These are phyloP conservation scores for Geranium brycei DNA, from an alignment of 345 rosid genomes.

Conservation along the genomic window DNA sequence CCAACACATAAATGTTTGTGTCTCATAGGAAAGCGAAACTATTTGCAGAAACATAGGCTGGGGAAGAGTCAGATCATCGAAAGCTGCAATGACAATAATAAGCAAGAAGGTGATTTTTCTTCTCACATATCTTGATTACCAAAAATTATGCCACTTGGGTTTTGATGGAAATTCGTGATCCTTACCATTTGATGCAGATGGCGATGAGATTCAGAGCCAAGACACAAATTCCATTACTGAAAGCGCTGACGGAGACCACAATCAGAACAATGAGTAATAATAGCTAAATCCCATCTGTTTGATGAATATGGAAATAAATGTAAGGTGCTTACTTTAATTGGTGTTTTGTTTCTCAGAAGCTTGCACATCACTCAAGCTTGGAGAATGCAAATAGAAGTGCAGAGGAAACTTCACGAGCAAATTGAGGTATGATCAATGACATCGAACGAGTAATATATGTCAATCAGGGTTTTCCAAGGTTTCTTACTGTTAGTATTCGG, in stretches of 20 bases:
- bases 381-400: slow-evolving; percentile 87
- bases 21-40: neutral
- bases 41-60: slow-evolving; percentile 69
- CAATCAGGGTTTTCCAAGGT: neutral
- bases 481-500: too few species aligned
- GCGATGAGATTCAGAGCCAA: slow-evolving; percentile 30
- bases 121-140: neutral
- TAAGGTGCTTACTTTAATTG: slow-evolving; percentile 2
- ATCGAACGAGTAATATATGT: neutral
- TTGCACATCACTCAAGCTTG: slow-evolving; percentile 69
- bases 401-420: slow-evolving; percentile 83
- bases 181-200: slow-evolving; percentile 24
- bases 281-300: slow-evolving; percentile 11
- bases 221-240: slow-evolving; percentile 15
- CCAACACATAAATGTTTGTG: slow-evolving; percentile 4
- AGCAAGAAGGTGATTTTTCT: slow-evolving; percentile 20
- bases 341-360: slow-evolving; percentile 35
- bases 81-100: slow-evolving; percentile 20
- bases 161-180: neutral
- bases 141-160: neutral
- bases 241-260: slow-evolving; percentile 22
- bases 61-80: slow-evolving; percentile 59
- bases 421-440: slow-evolving; percentile 47
- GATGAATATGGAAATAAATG: slow-evolving; percentile 3
- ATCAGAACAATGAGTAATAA: slow-evolving; percentile 54